These are phyloP conservation scores for Alternaria metachromatica DNA, from an alignment of 2,329 filamentous ascomycete species.

Conservation along the genomic window DNA sequence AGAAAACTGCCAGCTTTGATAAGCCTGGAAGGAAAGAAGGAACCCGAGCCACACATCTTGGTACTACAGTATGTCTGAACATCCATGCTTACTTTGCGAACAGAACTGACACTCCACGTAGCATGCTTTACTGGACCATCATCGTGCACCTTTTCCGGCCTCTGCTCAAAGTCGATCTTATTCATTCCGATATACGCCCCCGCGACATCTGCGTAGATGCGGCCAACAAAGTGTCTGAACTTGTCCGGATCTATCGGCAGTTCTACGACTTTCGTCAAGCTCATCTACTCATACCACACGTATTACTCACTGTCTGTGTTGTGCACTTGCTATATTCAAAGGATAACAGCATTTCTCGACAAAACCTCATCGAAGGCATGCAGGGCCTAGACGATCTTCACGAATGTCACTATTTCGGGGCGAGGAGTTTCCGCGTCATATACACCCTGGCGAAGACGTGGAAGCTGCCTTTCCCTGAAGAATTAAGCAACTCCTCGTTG, in stretches of 20 bases:
- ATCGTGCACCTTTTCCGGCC: conserved; percentile 78
- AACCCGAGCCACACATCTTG: conserved; percentile 75
- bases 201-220: conserved; percentile 68
- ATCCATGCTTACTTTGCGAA: not conserved
- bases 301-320: conserved; percentile 52
- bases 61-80: conserved; percentile 71
- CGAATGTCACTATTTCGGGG: conserved; percentile 53
- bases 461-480: conserved; percentile 53
- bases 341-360: conserved; percentile 41
- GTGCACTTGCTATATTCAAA: conserved; percentile 56
- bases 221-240: conserved; percentile 53
- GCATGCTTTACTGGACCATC: conserved; percentile 73
- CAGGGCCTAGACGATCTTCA: conserved; percentile 52
- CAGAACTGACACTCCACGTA: conserved; percentile 19
- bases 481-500: conserved; percentile 34
- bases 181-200: conserved; percentile 67
- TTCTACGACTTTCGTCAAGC: conserved; percentile 53
- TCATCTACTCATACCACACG: conserved; percentile 48
- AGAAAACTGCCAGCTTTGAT: conserved; percentile 69
- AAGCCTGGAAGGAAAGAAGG: conserved; percentile 53
- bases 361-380: conserved; percentile 52
- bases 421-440: conserved; percentile 53
- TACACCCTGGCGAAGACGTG: conserved; percentile 52
- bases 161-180: conserved; percentile 67
- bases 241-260: conserved; percentile 53